Evolutionary conservation across 345 rosid species (phyloP).

Genomic region (Rhodamnia rubescens): DNA sequence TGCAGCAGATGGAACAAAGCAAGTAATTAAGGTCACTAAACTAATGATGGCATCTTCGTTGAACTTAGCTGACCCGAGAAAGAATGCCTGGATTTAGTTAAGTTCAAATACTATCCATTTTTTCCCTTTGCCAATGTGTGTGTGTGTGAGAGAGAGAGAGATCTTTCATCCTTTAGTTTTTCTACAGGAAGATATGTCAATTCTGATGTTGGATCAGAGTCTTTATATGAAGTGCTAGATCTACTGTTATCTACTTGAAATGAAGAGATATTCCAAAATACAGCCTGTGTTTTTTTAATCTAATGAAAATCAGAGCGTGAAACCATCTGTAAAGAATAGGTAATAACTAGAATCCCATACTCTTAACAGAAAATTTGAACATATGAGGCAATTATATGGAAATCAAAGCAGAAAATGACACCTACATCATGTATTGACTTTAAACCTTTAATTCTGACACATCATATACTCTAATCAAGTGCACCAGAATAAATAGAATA

Average conservation of each 20-base stretch:
- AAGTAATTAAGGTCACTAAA: background rate
- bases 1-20: background rate
- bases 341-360: background rate
- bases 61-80: background rate
- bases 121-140: background rate
- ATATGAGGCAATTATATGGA: background rate
- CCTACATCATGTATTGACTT: background rate
- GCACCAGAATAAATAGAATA: background rate
- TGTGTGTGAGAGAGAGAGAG: background rate
- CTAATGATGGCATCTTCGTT: background rate
- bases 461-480: background rate
- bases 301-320: background rate
- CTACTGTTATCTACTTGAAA: background rate
- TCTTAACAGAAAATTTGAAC: background rate
- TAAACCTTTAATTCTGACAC: background rate
- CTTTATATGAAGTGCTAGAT: background rate
- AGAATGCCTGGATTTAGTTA: background rate
- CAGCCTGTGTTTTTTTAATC: background rate
- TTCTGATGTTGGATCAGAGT: background rate
- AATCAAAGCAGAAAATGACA: background rate
- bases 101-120: background rate
- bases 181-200: background rate
- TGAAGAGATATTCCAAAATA: background rate
- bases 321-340: background rate
- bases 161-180: background rate